Evolutionary conservation across 208 protist species (phyloP), one percentile per base, ranked within the genome.

Genomic region (Crithidia acanthocephali): DNA sequence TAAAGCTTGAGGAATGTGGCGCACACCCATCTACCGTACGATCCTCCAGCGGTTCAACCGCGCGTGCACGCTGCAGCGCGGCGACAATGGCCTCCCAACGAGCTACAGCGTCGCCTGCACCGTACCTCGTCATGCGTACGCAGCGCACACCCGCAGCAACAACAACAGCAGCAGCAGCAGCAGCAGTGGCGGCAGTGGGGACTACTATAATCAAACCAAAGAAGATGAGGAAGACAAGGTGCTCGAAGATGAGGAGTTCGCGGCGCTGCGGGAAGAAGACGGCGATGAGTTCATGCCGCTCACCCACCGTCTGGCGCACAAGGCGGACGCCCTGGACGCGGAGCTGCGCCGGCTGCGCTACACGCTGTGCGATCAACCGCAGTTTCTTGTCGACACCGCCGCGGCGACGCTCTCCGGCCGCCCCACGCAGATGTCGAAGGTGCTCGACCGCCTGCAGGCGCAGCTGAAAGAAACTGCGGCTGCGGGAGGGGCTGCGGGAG

Each of bases 221-320:
- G 80, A 86, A 42, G 74, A 85, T 22, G 74, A 84, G 50, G 76
- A 88, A 50, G 86, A 91, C 44, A 78, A 62, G 56, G 42, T 73
- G 33, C 80, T 91, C 32, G 90, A 92, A 32, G 90, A 95, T 57
- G 91, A 95, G 70, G 88, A 94, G 65, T 91, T 93, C 71, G 68
- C 68, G 25, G 73, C 71, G 1, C 51, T 88, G 69, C 71, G 63
- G 22, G 73, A 79, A 5, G 67, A 70, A 9, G 80, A 84, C 13
- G 72, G 18, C 18, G 83, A 87, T 37, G 87, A 80, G 37, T 80
- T 82, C 63, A 59, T 91, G 68, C 81, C 86, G 3, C n/a, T 87
- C 18, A 50, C 61, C 3, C 62, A 87, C 45, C 74, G 83, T 22
- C 74, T 91, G 23, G 84, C 84, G 4, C 62, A 63, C 60, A 92